Conservation (phyloP, 805 yeast genomes). For the Jamesozyma spencerorum region DNA sequence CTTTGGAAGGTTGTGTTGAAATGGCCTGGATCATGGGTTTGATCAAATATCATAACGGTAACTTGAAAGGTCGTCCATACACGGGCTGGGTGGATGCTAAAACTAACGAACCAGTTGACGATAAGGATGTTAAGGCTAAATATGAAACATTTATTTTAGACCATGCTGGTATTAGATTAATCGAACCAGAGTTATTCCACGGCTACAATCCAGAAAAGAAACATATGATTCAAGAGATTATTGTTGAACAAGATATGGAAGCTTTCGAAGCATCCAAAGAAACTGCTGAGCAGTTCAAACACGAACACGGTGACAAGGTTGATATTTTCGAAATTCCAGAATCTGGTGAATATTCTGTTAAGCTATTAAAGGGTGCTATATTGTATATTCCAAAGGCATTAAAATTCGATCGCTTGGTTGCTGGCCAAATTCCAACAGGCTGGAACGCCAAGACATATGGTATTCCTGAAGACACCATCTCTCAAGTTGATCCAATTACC, state of each 20-base stretch:
- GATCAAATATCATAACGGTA: constrained; percentile 89
- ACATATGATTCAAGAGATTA: constrained; percentile 88
- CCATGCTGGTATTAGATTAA: constrained; percentile 93
- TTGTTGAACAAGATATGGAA: constrained; percentile 92
- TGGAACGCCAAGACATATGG: constrained; percentile 96
- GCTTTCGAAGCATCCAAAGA: constrained; percentile 92
- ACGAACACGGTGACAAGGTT: constrained; percentile 87
- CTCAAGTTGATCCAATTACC: constrained; percentile 95
- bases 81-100: constrained; percentile 97
- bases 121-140: constrained; percentile 82
- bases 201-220: constrained; percentile 95
- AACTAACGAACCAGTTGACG: constrained; percentile 87
- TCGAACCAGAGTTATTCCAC: constrained; percentile 88
- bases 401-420: constrained; percentile 59
- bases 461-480: constrained; percentile 82
- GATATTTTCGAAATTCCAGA: constrained; percentile 84
- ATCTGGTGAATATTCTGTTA: constrained; percentile 86
- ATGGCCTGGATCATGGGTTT: constrained; percentile 99
- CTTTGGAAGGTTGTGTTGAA: constrained; percentile 95
- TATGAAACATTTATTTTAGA: constrained; percentile 83
- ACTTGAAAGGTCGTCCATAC: constrained; percentile 54
- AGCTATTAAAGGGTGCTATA: constrained; percentile 85
- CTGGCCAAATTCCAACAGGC: constrained; percentile 91
- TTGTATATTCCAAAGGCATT: constrained; percentile 77
- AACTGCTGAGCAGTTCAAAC: constrained; percentile 89